Percentiles rank a stretch among this genome's conserved stretches.
Evolutionary conservation across 176 grass and related monocot genomes (phyloP).

Genomic region (Avena eriantha): DNA sequence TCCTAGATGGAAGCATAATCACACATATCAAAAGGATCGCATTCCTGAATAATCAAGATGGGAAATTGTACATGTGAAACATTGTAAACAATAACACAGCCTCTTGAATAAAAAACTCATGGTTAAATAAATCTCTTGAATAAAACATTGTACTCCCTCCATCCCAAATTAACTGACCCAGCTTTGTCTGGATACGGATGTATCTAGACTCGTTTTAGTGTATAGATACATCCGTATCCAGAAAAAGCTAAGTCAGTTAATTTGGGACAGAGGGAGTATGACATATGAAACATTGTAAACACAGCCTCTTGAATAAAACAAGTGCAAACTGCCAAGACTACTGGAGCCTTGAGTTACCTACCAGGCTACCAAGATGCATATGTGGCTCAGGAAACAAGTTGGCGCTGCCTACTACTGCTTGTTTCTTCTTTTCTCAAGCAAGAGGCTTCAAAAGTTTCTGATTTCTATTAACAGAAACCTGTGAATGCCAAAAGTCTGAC

Average conservation of each 20-base stretch:
- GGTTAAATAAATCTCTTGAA: no score
- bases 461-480: neutral
- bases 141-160: no score
- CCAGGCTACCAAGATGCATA: neutral
- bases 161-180: no score
- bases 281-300: neutral
- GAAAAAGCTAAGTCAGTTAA: no score
- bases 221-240: no score
- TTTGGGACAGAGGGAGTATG: no score
- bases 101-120: constrained; percentile 6
- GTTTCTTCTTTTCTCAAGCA: neutral
- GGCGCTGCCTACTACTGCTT: neutral
- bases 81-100: neutral
- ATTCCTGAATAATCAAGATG: neutral
- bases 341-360: neutral
- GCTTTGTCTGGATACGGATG: no score
- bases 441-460: neutral
- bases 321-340: constrained; percentile 14
- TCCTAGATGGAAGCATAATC: neutral
- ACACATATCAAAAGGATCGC: neutral
- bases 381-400: neutral
- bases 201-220: no score
- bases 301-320: neutral
- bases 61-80: neutral
- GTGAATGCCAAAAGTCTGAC: neutral